Base-by-base conservation (phyloP, 345 rosid species). In the Eucalyptus albens region DNA sequence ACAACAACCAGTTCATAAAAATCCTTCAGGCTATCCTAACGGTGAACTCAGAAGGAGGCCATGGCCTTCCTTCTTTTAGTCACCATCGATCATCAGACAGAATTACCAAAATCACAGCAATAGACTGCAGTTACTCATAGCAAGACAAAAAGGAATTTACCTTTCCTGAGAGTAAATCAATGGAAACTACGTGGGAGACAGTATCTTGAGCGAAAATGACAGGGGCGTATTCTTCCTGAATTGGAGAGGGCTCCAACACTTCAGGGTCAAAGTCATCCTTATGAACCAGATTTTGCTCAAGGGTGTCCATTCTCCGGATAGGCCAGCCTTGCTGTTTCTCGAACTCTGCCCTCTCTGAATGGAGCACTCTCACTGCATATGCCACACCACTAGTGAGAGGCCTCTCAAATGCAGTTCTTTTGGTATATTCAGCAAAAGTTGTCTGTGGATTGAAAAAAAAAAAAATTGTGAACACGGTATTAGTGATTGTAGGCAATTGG, bases 331-430 rank as follows among this genome's bases (percentile, higher is more conserved):
- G 99, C 91, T 94, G 97, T 91, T 92, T 95, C 96, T 97, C 99
- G 87, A 97, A 97, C 91, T 95, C 94, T 91, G 94, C 97, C 93
- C 99, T 95, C 91, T 97, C 99, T 29, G 99, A 94, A 91, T 94
- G 97, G 72, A 96, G 98, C 88, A 97, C 98, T 94, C 97, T 95
- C 89, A 95, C 94, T 50, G 99, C 99, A 93, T 97, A 97, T 87
- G 99, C 99, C 86, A 97, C 99, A n/a, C 99, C 98, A 91, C 99
- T 97, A 29, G 99, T 97, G 86, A 97, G 97, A 45, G 99, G 99
- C 94, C 99, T 94, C 95, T 97, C 99, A 90, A 97, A 97, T 89
- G 99, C 96, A 89, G 99, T 97, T 93, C 98, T 92, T 89, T 96
- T 97, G 9, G 99, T 96, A 91, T 97, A 97, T 94, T 94, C 95